phyloP scores from a whole-genome alignment of 1,139 yeast species.

The Magnusiomyces sp. region DNA sequence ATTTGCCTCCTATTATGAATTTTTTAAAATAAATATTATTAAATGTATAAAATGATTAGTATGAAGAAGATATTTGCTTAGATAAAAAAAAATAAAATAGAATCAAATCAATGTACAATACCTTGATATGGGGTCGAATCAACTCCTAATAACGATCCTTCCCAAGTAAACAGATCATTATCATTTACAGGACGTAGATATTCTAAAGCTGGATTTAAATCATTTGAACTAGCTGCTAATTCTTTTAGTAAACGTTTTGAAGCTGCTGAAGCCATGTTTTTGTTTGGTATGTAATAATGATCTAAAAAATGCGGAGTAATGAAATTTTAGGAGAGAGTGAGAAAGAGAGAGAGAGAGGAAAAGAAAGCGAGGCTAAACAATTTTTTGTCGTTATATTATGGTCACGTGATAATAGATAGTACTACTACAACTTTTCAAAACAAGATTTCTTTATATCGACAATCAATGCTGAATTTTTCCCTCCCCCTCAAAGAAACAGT shows the following conservation, averaged over 20 bases:
- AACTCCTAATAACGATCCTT: slow-evolving; percentile 52
- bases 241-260: slow-evolving; percentile 42
- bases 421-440: too few relatives aligned
- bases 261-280: slow-evolving; percentile 18
- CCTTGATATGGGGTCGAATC: slow-evolving; percentile 40
- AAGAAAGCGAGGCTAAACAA: too few relatives aligned
- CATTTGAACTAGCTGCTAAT: slow-evolving; percentile 33
- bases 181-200: slow-evolving; percentile 41
- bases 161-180: slow-evolving; percentile 50
- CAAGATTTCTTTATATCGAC: too few relatives aligned
- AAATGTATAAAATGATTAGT: neutral
- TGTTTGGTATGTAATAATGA: neutral
- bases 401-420: too few relatives aligned
- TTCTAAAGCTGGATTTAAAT: slow-evolving; percentile 31
- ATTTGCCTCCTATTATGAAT: slow-evolving; percentile 37
- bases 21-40: neutral
- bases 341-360: too few relatives aligned
- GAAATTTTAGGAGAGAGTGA: too few relatives aligned
- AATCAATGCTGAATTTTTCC: too few relatives aligned
- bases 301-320: neutral
- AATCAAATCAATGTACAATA: slow-evolving; percentile 5
- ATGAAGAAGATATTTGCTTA: too few relatives aligned
- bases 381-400: too few relatives aligned
- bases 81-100: neutral
- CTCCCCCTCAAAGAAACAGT: too few relatives aligned